phyloP scores from a whole-genome alignment of 1,284 basidiomycete species.

The Schizophyllum amplum region DNA sequence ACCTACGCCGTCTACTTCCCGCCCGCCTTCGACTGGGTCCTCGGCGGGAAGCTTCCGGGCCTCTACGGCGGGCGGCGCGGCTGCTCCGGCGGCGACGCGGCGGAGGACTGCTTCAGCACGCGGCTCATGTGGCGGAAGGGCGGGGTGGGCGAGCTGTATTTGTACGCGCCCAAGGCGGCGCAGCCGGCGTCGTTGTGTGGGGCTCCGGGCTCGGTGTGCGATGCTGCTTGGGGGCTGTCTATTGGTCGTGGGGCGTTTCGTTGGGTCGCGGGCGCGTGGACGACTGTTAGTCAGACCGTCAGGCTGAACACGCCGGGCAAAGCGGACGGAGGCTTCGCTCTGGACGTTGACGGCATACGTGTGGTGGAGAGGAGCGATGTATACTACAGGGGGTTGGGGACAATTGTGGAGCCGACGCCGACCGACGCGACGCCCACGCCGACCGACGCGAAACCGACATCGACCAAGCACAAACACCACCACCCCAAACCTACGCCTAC shows the following conservation, averaged over 20 bases:
- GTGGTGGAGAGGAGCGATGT: constrained; percentile 49
- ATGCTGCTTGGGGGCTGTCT: constrained; percentile 57
- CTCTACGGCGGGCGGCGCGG: constrained; percentile 59
- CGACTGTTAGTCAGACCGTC: constrained; percentile 54
- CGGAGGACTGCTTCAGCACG: constrained; percentile 62
- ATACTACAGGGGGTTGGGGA: constrained; percentile 42
- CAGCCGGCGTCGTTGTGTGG: constrained; percentile 52
- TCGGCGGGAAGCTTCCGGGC: constrained; percentile 66
- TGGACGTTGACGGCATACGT: constrained; percentile 45
- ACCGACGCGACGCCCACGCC: neutral
- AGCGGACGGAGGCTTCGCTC: constrained; percentile 40
- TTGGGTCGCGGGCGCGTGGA: constrained; percentile 61
- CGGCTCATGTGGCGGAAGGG: constrained; percentile 65
- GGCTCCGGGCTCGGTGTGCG: constrained; percentile 52
- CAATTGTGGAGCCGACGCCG: neutral
- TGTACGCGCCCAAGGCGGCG: constrained; percentile 61
- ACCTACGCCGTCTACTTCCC: constrained; percentile 64
- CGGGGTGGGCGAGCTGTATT: constrained; percentile 63
- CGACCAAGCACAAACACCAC: no score
- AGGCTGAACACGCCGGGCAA: constrained; percentile 61
- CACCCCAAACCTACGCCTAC: neutral
- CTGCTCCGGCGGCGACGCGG: constrained; percentile 62
- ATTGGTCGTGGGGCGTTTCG: constrained; percentile 69
- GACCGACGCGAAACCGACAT: constrained; percentile 10
- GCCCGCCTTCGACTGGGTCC: constrained; percentile 54